phyloP scores from a whole-genome alignment of 768 basidiomycete species.

The Suillus cothurnatus region DNA sequence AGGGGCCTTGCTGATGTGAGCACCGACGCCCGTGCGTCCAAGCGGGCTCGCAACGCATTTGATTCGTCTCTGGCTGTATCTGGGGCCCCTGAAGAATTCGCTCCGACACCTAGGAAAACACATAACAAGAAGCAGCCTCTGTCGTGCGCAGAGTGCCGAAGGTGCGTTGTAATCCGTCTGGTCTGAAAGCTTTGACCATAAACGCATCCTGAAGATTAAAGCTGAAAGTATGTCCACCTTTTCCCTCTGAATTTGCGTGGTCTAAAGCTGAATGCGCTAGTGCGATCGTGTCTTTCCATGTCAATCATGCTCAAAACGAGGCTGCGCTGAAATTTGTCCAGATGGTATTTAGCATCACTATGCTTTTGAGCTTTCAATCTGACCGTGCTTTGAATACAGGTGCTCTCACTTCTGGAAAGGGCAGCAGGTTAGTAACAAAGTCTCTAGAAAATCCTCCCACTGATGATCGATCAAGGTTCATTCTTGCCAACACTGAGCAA shows the following conservation, averaged over 20 bases:
- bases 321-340: constrained; percentile 64
- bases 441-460: background rate
- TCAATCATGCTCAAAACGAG: constrained; percentile 67
- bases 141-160: constrained; percentile 65
- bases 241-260: background rate
- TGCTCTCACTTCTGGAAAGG: constrained; percentile 61
- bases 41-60: constrained; percentile 47
- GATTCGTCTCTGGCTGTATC: constrained; percentile 16
- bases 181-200: background rate
- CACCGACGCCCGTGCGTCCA: constrained; percentile 40
- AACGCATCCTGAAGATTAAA: constrained; percentile 41
- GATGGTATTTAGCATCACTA: constrained; percentile 42
- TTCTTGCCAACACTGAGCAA: constrained; percentile 68
- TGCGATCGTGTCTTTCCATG: constrained; percentile 70
- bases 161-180: constrained; percentile 38
- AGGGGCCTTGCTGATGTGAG: constrained; percentile 14
- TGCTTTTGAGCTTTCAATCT: constrained; percentile 10
- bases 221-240: constrained; percentile 48
- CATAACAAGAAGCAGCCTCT: constrained; percentile 45
- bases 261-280: constrained; percentile 32
- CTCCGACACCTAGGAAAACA: constrained; percentile 13
- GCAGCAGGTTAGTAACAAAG: constrained; percentile 51
- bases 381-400: constrained; percentile 35
- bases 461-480: constrained; percentile 47
- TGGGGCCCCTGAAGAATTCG: constrained; percentile 17